Evolutionary conservation across 352 stramenopile genomes (phyloP).

Genomic region (Phytopythium sindhum): DNA sequence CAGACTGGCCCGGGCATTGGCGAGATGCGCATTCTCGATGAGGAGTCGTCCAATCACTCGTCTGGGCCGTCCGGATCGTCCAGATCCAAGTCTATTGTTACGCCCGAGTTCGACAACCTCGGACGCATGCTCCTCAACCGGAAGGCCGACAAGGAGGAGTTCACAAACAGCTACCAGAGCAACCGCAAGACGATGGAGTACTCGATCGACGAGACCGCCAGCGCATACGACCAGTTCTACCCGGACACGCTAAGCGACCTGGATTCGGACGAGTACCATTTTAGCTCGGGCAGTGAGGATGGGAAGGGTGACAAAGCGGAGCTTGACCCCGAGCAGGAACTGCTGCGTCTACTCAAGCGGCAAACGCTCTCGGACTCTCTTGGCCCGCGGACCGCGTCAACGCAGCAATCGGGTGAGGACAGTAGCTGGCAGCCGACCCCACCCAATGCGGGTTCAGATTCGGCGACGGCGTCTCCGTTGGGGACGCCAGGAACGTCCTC

Average conservation of each 20-base stretch:
- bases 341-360: slow-evolving; percentile 2
- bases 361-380: not conserved
- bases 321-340: slow-evolving; percentile 15
- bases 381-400: not conserved
- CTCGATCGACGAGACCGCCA: not conserved
- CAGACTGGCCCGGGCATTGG: not conserved
- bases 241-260: slow-evolving; percentile 19
- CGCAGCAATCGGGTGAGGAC: not conserved
- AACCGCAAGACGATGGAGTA: slow-evolving; percentile 17
- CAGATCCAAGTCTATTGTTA: not conserved
- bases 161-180: slow-evolving; percentile 13
- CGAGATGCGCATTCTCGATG: not conserved
- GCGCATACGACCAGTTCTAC: slow-evolving; percentile 18
- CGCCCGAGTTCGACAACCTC: slow-evolving; percentile 5
- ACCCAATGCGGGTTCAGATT: not conserved
- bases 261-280: slow-evolving; percentile 14
- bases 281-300: slow-evolving; percentile 14
- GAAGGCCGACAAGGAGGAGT: slow-evolving; percentile 10
- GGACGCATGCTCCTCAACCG: slow-evolving; percentile 12
- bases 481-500: too few species aligned
- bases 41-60: slow-evolving; percentile 1
- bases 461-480: too few species aligned
- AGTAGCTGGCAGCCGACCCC: not conserved
- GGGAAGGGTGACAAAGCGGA: slow-evolving; percentile 15
- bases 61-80: not conserved